Conservation (phyloP, 768 basidiomycete species). For the Kwoniella dejecticola region DNA sequence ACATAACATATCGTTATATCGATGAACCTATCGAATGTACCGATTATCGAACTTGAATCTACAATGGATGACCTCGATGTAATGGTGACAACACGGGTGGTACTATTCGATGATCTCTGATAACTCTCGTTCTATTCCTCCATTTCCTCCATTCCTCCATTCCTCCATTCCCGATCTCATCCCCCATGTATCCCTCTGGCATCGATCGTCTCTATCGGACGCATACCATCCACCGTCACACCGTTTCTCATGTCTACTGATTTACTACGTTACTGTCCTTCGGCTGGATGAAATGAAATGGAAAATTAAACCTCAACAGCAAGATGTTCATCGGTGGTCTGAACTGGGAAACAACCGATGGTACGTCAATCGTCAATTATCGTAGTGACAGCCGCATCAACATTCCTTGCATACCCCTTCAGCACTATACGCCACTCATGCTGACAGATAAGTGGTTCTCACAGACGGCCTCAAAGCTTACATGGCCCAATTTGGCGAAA, state of each 20-base stretch:
- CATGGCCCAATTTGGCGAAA: slow-evolving; percentile 93
- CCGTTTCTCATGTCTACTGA: not conserved
- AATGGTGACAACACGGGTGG: too few relatives aligned
- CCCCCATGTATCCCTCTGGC: slow-evolving; percentile 3
- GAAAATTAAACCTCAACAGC: slow-evolving; percentile 58
- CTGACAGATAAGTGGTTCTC: slow-evolving; percentile 2
- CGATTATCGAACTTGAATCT: too few relatives aligned
- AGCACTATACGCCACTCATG: too few relatives aligned
- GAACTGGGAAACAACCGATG: slow-evolving; percentile 99
- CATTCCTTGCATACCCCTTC: too few relatives aligned
- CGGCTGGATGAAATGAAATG: not conserved
- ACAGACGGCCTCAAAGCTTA: slow-evolving; percentile 64
- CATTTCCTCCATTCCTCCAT: too few relatives aligned
- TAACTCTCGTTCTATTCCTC: too few relatives aligned
- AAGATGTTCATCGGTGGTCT: slow-evolving; percentile 99
- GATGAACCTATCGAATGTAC: not conserved
- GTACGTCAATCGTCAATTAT: slow-evolving; percentile 63
- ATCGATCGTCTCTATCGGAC: not conserved
- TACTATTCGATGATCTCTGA: too few relatives aligned
- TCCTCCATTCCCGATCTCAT: not conserved
- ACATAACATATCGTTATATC: not conserved
- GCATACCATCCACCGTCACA: too few relatives aligned
- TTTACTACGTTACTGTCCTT: not conserved
- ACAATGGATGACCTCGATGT: too few relatives aligned
- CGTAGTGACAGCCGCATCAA: too few relatives aligned